Conservation (phyloP, 2,329 filamentous ascomycete species). For the Aspergillus quadrilineatus region DNA sequence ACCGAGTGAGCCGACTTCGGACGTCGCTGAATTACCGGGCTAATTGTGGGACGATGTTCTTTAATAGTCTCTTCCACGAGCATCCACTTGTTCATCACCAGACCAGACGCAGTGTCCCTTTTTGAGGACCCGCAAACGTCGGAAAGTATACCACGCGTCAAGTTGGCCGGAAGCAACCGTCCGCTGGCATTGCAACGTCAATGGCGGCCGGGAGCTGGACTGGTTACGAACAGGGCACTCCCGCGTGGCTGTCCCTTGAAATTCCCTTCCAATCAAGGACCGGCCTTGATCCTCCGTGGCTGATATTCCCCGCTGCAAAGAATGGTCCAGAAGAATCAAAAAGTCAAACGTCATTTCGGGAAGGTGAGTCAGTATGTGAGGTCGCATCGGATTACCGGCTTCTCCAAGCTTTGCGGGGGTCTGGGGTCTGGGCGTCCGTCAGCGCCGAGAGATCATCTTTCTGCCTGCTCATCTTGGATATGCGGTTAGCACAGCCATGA, state of each 20-base stretch:
- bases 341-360: background rate
- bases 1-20: background rate
- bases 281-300: background rate
- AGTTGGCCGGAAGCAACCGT: background rate
- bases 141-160: background rate
- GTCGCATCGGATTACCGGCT: background rate
- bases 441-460: slow-evolving; percentile 16
- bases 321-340: background rate
- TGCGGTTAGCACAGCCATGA: slow-evolving; percentile 9
- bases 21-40: slow-evolving; percentile 2
- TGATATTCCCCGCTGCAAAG: background rate
- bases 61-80: slow-evolving; percentile 3
- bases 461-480: slow-evolving; percentile 13
- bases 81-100: background rate
- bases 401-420: slow-evolving; percentile 5
- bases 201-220: background rate
- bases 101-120: background rate
- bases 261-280: background rate
- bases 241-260: slow-evolving; percentile 1
- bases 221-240: background rate
- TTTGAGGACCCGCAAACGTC: background rate
- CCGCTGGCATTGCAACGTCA: slow-evolving; percentile 1
- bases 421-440: slow-evolving; percentile 9
- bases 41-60: slow-evolving; percentile 1
- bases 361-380: background rate